A percentile compares a stretch with the other conserved stretches of the same genome.
phyloP scores from a whole-genome alignment of 169 alveolate genomes.

The Besnoitia besnoiti region DNA sequence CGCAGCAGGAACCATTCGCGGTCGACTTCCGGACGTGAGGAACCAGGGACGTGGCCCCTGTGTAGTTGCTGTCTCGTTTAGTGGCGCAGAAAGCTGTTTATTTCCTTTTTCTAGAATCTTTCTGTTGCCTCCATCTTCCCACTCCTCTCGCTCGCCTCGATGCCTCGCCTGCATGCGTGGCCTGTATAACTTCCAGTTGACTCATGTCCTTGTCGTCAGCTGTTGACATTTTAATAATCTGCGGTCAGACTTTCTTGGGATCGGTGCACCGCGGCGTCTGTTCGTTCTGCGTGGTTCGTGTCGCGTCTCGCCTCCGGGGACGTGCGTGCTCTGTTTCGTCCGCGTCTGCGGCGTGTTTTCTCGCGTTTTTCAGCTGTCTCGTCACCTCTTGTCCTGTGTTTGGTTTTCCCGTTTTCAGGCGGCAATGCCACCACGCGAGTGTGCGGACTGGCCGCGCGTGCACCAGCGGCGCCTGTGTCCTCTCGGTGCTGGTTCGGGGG shows the following conservation, averaged over 20 bases:
- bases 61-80: no score
- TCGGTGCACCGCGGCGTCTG: no score
- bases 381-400: neutral
- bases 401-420: neutral
- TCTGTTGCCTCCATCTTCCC: no score
- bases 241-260: neutral
- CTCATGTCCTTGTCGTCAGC: neutral
- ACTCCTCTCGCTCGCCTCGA: no score
- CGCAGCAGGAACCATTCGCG: no score
- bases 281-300: neutral
- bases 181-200: neutral
- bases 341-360: no score
- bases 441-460: neutral
- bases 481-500: neutral
- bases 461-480: conserved; percentile 38
- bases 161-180: no score
- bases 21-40: no score
- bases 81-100: no score
- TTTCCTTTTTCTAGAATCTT: no score
- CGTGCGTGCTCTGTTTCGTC: neutral
- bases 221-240: neutral
- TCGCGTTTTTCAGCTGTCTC: neutral
- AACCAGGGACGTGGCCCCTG: no score
- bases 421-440: neutral
- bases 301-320: neutral